A percentile compares a stretch with the other conserved stretches of the same genome.
Conservation (phyloP, 495 filamentous ascomycete species). For the Xylaria longipes region DNA sequence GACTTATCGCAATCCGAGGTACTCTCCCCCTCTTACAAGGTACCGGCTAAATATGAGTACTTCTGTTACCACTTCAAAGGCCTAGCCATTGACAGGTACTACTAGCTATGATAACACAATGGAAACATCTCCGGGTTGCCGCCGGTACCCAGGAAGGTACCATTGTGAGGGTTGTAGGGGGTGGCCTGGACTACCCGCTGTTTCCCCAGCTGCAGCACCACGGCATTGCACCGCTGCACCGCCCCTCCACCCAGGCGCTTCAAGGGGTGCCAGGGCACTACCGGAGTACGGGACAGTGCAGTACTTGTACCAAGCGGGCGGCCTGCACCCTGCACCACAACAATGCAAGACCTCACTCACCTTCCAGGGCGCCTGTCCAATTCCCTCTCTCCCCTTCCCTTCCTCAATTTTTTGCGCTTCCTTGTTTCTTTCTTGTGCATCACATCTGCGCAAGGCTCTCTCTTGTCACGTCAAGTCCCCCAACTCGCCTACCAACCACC, state of each 20-base stretch:
- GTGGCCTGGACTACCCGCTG: conserved; percentile 1
- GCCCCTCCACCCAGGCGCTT: conserved; percentile 6
- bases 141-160: background rate
- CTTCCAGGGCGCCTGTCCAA: conserved; percentile 21
- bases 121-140: background rate
- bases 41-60: background rate
- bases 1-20: background rate
- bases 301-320: conserved; percentile 2
- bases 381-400: conserved; percentile 24
- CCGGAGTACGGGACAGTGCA: background rate
- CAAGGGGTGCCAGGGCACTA: background rate
- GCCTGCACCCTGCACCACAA: conserved; percentile 19
- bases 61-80: background rate
- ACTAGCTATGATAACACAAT: background rate
- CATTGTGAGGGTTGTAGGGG: background rate
- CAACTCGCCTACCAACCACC: background rate
- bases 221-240: conserved; percentile 13
- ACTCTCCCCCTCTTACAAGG: background rate
- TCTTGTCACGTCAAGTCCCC: conserved; percentile 18
- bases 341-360: conserved; percentile 21
- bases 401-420: conserved; percentile 24
- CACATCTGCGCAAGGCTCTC: conserved; percentile 25
- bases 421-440: conserved; percentile 25
- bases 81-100: background rate
- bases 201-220: conserved; percentile 11